Base-by-base conservation (phyloP, 2,329 filamentous ascomycete genomes). In the Teratosphaeria zuluensis region DNA sequence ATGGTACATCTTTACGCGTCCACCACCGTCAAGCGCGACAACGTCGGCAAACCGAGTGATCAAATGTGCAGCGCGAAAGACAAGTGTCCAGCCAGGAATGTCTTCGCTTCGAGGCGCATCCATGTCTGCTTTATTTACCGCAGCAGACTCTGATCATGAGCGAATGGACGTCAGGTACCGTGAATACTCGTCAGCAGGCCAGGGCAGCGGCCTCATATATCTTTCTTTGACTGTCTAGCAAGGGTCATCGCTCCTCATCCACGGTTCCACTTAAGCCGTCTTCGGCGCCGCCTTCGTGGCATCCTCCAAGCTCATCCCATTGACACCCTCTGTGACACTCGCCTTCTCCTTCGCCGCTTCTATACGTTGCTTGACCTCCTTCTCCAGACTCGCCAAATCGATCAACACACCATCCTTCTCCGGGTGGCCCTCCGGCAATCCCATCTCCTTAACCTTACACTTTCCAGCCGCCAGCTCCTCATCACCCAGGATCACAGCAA, bases 401-500 rank as follows among this genome's bases (percentile, higher is more conserved):
- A 96, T 84, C 58, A 91, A 75, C 51, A 92, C 81, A 55, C 92
- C 92, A 60, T 95, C 89, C 78, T 96, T 96, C 73, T 96, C 90
- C 0, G 90, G 86, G 79, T 96, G 89, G 30, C 85, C 90, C 48
- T 94, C 87, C 3, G 82, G 81, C 58, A 95, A 78, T 53, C 90
- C 86, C 76, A 91, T 81, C 78, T 87, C 85, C 84, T 97, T 97
- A 72, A 96, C 82, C 75, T 88, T 90, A 65, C 95, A 87, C 73
- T 95, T 87, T 56, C 91, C 91, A 30, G 84, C 81, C 61, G 86
- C 86, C 48, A 95, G 77, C 75, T 97, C 92, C 58, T 96, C 91
- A 68, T 96, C 90, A 52, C 92, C 92, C 0, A 99, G 80, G 66
- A 97, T 94, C 54, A 97, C 81, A 7, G 87, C 90, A 69, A 95